These are phyloP conservation scores for Dunaliella primolecta DNA, from an alignment of 139 green algal species.

Conservation along the genomic window DNA sequence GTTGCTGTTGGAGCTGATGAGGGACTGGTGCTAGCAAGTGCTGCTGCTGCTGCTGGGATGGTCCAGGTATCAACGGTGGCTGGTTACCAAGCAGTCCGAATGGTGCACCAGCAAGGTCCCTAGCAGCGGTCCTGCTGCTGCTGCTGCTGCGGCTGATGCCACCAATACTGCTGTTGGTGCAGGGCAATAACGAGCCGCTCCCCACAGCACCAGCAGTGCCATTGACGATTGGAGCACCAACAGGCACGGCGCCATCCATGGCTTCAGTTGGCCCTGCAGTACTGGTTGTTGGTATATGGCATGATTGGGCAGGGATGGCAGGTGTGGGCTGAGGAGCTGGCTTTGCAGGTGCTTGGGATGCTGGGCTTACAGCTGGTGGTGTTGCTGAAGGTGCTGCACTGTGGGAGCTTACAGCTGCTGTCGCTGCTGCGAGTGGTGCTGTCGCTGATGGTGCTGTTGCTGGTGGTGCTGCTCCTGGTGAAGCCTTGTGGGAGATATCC, in stretches of 20 bases:
- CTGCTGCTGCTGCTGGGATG: not conserved
- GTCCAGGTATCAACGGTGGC: not conserved
- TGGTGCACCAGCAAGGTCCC: slow-evolving; percentile 3
- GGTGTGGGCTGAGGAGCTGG: not conserved
- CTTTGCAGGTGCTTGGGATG: not conserved
- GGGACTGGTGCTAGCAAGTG: not conserved
- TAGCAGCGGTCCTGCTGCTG: not conserved
- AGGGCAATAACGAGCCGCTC: not conserved
- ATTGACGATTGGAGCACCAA: not conserved
- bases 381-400: not conserved
- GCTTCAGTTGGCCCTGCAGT: not conserved
- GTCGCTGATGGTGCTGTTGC: not conserved
- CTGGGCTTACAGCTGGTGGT: not conserved
- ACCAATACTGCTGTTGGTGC: not conserved
- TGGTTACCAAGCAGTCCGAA: not conserved
- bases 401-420: not conserved
- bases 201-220: not conserved
- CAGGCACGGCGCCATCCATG: not conserved
- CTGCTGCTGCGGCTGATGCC: not conserved
- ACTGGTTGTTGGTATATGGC: too few relatives aligned
- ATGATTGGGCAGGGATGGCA: not conserved
- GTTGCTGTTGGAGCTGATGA: not conserved
- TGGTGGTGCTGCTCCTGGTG: too few relatives aligned
- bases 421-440: slow-evolving; percentile 2
- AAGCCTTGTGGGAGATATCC: too few relatives aligned